Percentiles rank a stretch among this genome's conserved stretches.
Evolutionary conservation across 2,329 filamentous ascomycete genomes (phyloP).

Genomic region (Pezicula carpinea): DNA sequence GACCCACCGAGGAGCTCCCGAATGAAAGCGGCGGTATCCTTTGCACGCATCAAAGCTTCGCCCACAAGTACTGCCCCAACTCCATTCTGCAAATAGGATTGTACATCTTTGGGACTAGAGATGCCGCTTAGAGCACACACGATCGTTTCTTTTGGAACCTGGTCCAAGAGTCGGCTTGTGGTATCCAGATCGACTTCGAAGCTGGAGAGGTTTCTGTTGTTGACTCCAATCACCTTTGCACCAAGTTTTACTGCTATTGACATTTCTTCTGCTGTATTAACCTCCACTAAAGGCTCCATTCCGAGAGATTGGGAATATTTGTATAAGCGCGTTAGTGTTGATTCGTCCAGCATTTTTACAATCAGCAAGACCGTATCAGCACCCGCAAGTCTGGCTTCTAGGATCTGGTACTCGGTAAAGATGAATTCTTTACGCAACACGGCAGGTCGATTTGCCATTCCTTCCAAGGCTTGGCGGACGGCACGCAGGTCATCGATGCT

Average conservation of each 20-base stretch:
- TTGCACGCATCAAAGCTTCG: slow-evolving; percentile 90
- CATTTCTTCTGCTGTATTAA: slow-evolving; percentile 94
- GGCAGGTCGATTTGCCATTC: slow-evolving; percentile 88
- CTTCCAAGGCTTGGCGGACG: slow-evolving; percentile 82
- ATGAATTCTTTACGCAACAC: slow-evolving; percentile 95
- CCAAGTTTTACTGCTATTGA: slow-evolving; percentile 79
- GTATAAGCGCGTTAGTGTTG: slow-evolving; percentile 73
- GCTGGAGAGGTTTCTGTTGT: slow-evolving; percentile 93
- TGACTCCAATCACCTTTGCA: slow-evolving; percentile 89
- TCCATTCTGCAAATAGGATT: slow-evolving; percentile 81
- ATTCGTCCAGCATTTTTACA: slow-evolving; percentile 90
- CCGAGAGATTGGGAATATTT: slow-evolving; percentile 83
- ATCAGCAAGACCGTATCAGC: slow-evolving; percentile 94
- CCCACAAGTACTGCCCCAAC: slow-evolving; percentile 92
- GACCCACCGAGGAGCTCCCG: slow-evolving; percentile 68
- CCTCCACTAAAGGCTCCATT: slow-evolving; percentile 97
- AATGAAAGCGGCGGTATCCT: slow-evolving; percentile 79
- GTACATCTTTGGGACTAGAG: slow-evolving; percentile 80
- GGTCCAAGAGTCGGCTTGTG: slow-evolving; percentile 79
- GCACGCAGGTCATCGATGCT: slow-evolving; percentile 88
- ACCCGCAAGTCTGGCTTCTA: slow-evolving; percentile 87
- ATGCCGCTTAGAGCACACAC: slow-evolving; percentile 95
- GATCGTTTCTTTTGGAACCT: slow-evolving; percentile 80
- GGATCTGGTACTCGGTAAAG: slow-evolving; percentile 96
- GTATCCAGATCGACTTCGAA: slow-evolving; percentile 96